Evolutionary conservation across 2,329 filamentous ascomycete species (phyloP).

Genomic region (Ceratocystis cacaofunesta): DNA sequence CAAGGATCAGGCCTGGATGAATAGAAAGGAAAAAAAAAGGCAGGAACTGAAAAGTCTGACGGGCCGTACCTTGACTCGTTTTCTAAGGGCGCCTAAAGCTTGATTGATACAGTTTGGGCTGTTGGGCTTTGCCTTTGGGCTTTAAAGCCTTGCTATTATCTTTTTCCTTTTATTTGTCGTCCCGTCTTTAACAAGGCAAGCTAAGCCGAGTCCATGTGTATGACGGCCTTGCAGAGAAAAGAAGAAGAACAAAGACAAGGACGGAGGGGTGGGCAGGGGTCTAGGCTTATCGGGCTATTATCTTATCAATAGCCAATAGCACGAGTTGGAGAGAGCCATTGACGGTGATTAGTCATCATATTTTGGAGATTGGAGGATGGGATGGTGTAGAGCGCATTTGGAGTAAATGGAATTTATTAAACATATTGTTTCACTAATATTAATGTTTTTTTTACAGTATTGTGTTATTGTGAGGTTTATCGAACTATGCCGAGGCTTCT

Average conservation of each 20-base stretch:
- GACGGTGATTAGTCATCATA: background rate
- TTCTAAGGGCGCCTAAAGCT: background rate
- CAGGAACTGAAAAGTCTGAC: conserved; percentile 1
- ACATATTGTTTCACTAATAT: too few relatives aligned
- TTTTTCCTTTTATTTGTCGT: background rate
- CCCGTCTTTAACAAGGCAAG: background rate
- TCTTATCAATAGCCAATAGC: background rate
- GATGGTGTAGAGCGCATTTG: too few relatives aligned
- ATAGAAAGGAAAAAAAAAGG: background rate
- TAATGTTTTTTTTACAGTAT: too few relatives aligned
- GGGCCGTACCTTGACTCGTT: background rate
- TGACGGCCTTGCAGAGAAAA: background rate
- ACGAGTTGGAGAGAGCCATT: background rate
- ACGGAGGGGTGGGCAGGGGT: background rate
- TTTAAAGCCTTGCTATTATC: background rate
- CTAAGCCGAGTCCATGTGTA: background rate
- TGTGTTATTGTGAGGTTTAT: too few relatives aligned
- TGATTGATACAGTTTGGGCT: background rate
- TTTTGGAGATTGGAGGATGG: too few relatives aligned
- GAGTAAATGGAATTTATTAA: too few relatives aligned
- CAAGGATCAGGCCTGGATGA: background rate
- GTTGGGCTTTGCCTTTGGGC: background rate
- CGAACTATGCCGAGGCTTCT: too few relatives aligned
- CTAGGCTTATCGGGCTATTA: background rate
- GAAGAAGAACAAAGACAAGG: background rate